Evolutionary conservation across 768 basidiomycete species (phyloP), one percentile per base, ranked within the genome.

Genomic region (Termitomyces sp.): DNA sequence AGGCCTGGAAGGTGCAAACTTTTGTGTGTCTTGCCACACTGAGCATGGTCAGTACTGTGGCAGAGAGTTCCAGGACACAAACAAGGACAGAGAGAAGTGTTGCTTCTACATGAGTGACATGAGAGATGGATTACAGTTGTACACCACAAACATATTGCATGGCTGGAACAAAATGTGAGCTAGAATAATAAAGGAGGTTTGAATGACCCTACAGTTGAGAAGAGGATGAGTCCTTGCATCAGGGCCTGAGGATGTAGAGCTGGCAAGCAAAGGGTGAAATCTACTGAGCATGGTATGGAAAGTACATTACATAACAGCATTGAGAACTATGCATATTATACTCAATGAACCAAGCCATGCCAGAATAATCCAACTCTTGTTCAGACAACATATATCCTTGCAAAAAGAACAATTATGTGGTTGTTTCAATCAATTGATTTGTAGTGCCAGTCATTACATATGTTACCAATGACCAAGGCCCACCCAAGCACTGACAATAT

Each of bases 341-440:
- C 62, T 62, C 10, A 64, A 30, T n/a, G 32, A 16, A 45, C 54
- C 55, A 9, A 67, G 54, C 41, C 52, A 57, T 3, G 21, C 54
- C 21, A 67, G 49, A 17, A 65, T 35, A 12, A 54, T 32, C 5
- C 53, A 43, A 40, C 30, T 62, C 25, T 44, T 53, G 21, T 57
- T 57, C 56, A 65, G n/a, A 67, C 42, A 23, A 52, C 63, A 37
- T 64, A 66, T 5, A 63, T 64, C 34, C 66, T 56, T 19, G 49
- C 58, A 21, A 34, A 60, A 32, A 61, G 63, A 14, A 62, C 61
- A n/a, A 57, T 64, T 67, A 32, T 30, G 35, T 11, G 2, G 37
- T n/a, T n/a, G n/a, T 11, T 25, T 32, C 23, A 21, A 32, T 44
- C 35, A 21, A 39, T 3, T 2, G 2, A n/a, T n/a, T 16, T 21